These are phyloP conservation scores for Fraxinus sp. DNA, from an alignment of 305 asterid species.

Conservation along the genomic window DNA sequence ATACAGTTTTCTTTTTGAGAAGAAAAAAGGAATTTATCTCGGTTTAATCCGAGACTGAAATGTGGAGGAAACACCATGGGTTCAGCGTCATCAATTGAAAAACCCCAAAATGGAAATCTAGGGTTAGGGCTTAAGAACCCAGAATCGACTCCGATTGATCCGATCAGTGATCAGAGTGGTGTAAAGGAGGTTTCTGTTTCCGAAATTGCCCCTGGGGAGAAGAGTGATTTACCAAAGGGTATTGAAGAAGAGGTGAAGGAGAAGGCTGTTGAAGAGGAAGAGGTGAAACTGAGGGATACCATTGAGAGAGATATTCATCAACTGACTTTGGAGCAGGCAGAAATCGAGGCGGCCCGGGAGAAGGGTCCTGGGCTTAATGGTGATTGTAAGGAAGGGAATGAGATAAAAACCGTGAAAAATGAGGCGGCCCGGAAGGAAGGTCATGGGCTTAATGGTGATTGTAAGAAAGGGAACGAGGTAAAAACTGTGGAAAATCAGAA, in stretches of 20 bases:
- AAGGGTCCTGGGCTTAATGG: not conserved
- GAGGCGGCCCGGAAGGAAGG: no score
- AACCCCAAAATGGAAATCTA: slow-evolving; percentile 29
- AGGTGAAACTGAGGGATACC: slow-evolving; percentile 29
- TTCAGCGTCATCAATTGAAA: slow-evolving; percentile 31
- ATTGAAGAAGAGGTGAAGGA: not conserved
- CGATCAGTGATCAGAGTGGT: slow-evolving; percentile 11
- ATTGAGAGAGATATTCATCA: slow-evolving; percentile 39
- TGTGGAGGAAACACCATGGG: slow-evolving; percentile 45
- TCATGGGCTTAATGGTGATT: no score
- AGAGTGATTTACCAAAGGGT: slow-evolving; percentile 18
- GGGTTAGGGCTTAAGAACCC: slow-evolving; percentile 34
- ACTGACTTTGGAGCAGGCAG: slow-evolving; percentile 36
- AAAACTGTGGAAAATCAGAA: no score
- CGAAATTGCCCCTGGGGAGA: slow-evolving; percentile 12
- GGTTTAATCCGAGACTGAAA: slow-evolving; percentile 19
- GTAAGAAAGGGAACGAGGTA: no score
- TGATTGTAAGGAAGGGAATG: not conserved
- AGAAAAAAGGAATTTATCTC: not conserved
- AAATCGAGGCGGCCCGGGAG: slow-evolving; percentile 33
- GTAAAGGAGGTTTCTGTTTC: slow-evolving; percentile 26
- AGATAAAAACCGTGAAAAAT: not conserved
- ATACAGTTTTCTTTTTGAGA: not conserved
- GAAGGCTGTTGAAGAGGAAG: slow-evolving; percentile 16
- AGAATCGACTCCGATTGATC: slow-evolving; percentile 13